phyloP scores from a whole-genome alignment of 108 stramenopile species.

The Cylindrotheca closterium region DNA sequence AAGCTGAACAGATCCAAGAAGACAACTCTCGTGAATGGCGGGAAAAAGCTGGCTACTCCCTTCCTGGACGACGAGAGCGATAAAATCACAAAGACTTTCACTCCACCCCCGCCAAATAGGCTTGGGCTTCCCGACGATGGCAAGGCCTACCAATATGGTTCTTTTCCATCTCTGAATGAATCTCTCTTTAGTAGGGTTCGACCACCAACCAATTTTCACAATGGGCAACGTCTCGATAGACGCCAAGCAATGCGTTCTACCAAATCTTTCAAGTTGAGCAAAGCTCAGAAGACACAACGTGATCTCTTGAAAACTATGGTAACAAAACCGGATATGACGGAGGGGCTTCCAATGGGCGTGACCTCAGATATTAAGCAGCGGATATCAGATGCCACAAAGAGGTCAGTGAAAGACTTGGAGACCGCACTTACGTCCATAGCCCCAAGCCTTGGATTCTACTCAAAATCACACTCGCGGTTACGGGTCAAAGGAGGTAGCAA shows the following conservation, averaged over 20 bases:
- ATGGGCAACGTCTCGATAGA: not conserved
- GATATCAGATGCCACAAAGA: conserved; percentile 10
- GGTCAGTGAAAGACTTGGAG: conserved; percentile 28
- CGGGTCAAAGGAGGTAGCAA: not conserved
- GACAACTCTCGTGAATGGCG: conserved; percentile 36
- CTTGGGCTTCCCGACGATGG: conserved; percentile 48
- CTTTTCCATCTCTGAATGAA: conserved; percentile 43
- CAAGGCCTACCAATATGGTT: conserved; percentile 35
- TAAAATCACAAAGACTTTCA: conserved; percentile 40
- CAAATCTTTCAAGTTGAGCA: not conserved
- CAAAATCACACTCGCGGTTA: not conserved
- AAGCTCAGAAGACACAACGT: conserved; percentile 16
- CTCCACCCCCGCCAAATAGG: conserved; percentile 53
- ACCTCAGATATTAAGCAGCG: too few relatives aligned
- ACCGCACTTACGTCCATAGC: conserved; percentile 16
- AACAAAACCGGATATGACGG: conserved; percentile 10
- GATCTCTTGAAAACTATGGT: conserved; percentile 26
- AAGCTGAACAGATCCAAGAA: conserved; percentile 80
- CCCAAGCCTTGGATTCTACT: not conserved
- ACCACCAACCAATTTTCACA: conserved; percentile 26
- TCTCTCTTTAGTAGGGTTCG: conserved; percentile 39
- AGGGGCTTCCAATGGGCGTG: too few relatives aligned
- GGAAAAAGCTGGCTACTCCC: conserved; percentile 62
- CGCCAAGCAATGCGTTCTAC: not conserved
- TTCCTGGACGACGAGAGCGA: conserved; percentile 64